These are phyloP conservation scores for Eremochloa ophiuroides DNA, from an alignment of 176 grass and related monocot species.

Conservation along the genomic window DNA sequence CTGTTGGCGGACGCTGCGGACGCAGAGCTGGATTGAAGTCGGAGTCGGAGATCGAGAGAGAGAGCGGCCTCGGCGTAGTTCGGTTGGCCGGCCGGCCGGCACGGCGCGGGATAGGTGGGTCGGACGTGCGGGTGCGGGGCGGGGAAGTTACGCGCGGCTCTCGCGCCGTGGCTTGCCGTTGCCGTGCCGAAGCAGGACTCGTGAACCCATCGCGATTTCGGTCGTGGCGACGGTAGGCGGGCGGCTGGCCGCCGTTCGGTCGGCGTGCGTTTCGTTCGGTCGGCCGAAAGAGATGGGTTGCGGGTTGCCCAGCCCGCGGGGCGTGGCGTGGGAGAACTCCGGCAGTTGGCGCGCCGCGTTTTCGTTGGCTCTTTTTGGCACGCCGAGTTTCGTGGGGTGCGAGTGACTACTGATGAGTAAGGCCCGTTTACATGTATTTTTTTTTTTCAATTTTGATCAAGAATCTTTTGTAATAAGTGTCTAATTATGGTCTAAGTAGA, in stretches of 20 bases:
- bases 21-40: not conserved
- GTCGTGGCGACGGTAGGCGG: not conserved
- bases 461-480: too few species aligned
- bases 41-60: not conserved
- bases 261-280: not conserved
- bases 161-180: not conserved
- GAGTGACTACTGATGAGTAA: too few species aligned
- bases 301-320: too few species aligned
- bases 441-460: too few species aligned
- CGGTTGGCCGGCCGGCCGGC: conserved; percentile 13
- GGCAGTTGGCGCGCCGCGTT: not conserved
- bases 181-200: conserved; percentile 8
- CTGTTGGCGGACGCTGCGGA: not conserved
- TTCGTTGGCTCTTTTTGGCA: not conserved
- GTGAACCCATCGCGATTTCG: conserved; percentile 5
- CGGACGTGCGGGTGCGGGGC: not conserved
- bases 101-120: too few species aligned
- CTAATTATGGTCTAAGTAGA: too few species aligned
- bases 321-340: not conserved
- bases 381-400: not conserved
- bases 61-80: not conserved
- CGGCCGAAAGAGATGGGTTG: conserved; percentile 17
- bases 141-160: not conserved
- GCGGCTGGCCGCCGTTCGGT: conserved; percentile 16
- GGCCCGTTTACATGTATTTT: too few species aligned